These are phyloP conservation scores for Penicillium sp. DNA, from an alignment of 2,329 filamentous ascomycete genomes.

Conservation along the genomic window DNA sequence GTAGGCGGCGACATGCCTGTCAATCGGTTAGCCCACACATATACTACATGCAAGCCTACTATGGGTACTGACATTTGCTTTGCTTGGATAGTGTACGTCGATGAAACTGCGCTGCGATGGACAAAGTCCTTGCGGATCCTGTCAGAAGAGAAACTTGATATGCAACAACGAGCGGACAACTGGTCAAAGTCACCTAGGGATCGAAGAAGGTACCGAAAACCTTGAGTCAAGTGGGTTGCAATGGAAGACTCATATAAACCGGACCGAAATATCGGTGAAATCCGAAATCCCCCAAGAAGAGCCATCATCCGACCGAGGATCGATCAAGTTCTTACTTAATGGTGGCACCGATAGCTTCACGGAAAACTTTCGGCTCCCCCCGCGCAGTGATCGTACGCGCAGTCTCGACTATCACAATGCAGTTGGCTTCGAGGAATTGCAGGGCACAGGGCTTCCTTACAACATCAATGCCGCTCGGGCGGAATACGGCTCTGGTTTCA, in stretches of 20 bases:
- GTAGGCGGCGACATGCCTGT: constrained; percentile 41
- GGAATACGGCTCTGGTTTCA: constrained; percentile 16
- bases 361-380: constrained; percentile 38
- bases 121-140: constrained; percentile 37
- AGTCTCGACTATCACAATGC: constrained; percentile 32
- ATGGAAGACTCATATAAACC: background rate
- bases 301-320: constrained; percentile 35
- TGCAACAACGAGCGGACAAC: constrained; percentile 32
- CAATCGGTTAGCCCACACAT: constrained; percentile 32
- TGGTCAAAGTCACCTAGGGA: constrained; percentile 8
- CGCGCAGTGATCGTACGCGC: constrained; percentile 31
- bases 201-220: constrained; percentile 16
- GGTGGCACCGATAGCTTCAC: constrained; percentile 41
- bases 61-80: background rate
- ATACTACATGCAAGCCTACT: background rate
- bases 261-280: constrained; percentile 16
- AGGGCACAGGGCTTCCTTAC: constrained; percentile 15
- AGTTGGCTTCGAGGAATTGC: constrained; percentile 20
- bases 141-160: constrained; percentile 35
- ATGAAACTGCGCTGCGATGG: constrained; percentile 44
- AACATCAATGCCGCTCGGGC: constrained; percentile 8
- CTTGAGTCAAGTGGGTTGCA: background rate
- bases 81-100: constrained; percentile 33
- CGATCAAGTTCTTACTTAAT: constrained; percentile 42
- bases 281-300: constrained; percentile 25